A percentile compares a stretch with the other conserved stretches of the same genome.
phyloP scores from a whole-genome alignment of 2,329 filamentous ascomycete species.

The Metarhizium humberi region DNA sequence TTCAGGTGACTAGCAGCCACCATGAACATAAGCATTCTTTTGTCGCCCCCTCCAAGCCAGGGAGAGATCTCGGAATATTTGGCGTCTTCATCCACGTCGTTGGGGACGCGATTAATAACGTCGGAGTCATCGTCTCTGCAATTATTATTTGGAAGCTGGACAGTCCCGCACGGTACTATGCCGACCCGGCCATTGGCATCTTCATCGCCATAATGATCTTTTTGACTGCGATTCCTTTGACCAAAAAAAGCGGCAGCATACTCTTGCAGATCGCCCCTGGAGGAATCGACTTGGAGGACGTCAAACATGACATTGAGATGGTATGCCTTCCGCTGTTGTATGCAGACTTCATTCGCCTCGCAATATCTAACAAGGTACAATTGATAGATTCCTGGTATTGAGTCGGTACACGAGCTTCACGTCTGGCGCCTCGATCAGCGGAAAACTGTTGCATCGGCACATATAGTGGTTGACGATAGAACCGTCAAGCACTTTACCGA shows the following conservation, averaged over 20 bases:
- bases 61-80: conserved; percentile 59
- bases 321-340: conserved; percentile 21
- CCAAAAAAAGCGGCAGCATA: conserved; percentile 53
- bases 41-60: conserved; percentile 21
- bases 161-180: conserved; percentile 54
- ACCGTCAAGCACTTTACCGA: conserved; percentile 49
- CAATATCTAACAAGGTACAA: not conserved
- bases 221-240: conserved; percentile 51
- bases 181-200: conserved; percentile 60
- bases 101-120: conserved; percentile 66
- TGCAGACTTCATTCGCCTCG: not conserved
- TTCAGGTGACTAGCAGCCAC: conserved; percentile 20
- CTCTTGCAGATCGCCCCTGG: conserved; percentile 57
- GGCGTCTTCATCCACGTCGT: conserved; percentile 63
- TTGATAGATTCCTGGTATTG: conserved; percentile 51
- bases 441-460: conserved; percentile 60
- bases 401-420: conserved; percentile 62
- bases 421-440: conserved; percentile 65
- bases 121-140: conserved; percentile 64
- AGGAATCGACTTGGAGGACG: conserved; percentile 49
- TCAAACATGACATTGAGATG: conserved; percentile 60
- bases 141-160: conserved; percentile 58
- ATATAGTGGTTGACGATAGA: conserved; percentile 52
- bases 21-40: conserved; percentile 39
- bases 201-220: conserved; percentile 68